Base-by-base conservation (phyloP, 371 early-diverging fungal species). In the Apophysomyces elegans region DNA sequence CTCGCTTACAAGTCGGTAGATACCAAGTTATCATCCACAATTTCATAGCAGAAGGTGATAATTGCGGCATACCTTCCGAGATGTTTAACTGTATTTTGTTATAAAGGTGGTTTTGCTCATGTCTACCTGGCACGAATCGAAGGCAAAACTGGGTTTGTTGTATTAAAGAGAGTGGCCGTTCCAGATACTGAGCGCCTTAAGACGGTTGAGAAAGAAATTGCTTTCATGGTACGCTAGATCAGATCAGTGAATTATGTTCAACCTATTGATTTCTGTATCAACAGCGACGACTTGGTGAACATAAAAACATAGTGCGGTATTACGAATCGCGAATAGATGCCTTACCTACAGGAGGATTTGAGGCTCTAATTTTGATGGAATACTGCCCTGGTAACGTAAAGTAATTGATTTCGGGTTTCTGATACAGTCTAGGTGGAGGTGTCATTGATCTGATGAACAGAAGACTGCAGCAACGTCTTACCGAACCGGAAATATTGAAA, bases 371-470 rank as follows among this genome's bases (percentile, higher is more conserved):
- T 37, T 78, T 95, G 65, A 96, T 95, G 94, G 97, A 95, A 69
- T 90, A 92, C 71, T 97, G 97, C 72, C 79, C 87, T 16, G 91
- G 95, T 90, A 84, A 64, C 59, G 18, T 32, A 21, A 9, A 50
- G 21, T 8, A 50, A 1, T 26, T 18, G 21, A 9, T 16, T 21
- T 9, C 21, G 4, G 21, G 9, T 50, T 50, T 50, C 21, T 50
- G 4, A n/a, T 47, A 9, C 32, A 9, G 16, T 18, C 36, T 63
- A 88, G 91, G 92, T 45, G 95, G 95, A 26, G 88, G 90, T 65
- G 86, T 95, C 13, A 91, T 97, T 68, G 92, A 94, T 72, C 85
- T 93, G 65, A 90, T 97, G 88, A 95, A 95, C 76, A 80, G 88
- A 57, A 78, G 91, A 44, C 76, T 94, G 37, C 84, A 86, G 21